Percentiles rank a stretch among this genome's conserved stretches.
Evolutionary conservation across 345 rosid genomes (phyloP).

Genomic region (Eucalyptus fibrosa): DNA sequence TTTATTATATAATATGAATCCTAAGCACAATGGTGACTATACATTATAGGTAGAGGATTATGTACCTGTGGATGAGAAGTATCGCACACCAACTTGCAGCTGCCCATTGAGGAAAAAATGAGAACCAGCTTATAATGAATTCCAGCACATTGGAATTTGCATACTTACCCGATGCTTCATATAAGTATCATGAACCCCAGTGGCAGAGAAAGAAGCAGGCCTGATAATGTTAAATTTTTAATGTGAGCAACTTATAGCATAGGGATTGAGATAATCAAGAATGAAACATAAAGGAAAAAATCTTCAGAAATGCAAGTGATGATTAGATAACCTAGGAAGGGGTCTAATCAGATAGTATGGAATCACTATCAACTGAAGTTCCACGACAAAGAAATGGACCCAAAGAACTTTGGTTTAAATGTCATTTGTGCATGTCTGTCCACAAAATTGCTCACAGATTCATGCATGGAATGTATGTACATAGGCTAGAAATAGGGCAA

Average conservation of each 20-base stretch:
- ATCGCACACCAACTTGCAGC: slow-evolving; percentile 47
- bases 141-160: background rate
- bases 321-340: background rate
- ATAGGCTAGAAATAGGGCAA: background rate
- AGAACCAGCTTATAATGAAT: background rate
- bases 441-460: background rate
- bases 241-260: background rate
- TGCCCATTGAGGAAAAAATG: slow-evolving; percentile 20
- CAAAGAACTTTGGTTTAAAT: background rate
- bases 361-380: background rate
- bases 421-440: background rate
- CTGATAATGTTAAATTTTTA: slow-evolving; percentile 11
- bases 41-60: background rate
- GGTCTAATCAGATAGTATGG: background rate
- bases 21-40: background rate
- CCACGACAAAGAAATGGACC: background rate
- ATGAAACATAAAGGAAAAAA: background rate
- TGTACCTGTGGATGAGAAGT: slow-evolving; percentile 75
- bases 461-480: background rate
- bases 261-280: background rate
- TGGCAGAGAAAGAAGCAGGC: slow-evolving; percentile 18
- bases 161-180: slow-evolving; percentile 41
- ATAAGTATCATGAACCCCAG: slow-evolving; percentile 18
- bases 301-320: background rate
- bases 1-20: background rate